These are phyloP conservation scores for Diaporthe ampelina DNA, from an alignment of 2,329 filamentous ascomycete genomes.

Conservation along the genomic window DNA sequence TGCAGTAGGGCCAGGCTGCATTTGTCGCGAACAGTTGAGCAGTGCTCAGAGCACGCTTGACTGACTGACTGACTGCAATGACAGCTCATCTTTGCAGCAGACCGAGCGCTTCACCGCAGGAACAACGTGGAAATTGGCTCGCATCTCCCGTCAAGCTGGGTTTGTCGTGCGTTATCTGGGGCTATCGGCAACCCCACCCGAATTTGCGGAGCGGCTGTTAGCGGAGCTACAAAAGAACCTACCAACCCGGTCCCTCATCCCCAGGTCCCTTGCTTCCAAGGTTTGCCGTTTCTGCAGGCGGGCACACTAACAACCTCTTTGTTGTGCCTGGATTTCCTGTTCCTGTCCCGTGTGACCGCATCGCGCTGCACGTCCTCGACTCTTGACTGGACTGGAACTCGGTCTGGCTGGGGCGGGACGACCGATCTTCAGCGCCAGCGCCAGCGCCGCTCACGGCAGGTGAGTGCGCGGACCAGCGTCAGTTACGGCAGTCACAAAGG, in stretches of 20 bases:
- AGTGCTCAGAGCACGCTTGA: not conserved
- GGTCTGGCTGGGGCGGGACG: slow-evolving; percentile 14
- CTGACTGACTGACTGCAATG: slow-evolving; percentile 13
- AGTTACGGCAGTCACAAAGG: slow-evolving; percentile 6
- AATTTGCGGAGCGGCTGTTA: slow-evolving; percentile 36
- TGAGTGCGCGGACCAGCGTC: slow-evolving; percentile 31
- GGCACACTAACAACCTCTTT: slow-evolving; percentile 22
- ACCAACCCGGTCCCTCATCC: not conserved
- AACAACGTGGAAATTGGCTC: slow-evolving; percentile 33
- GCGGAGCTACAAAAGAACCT: slow-evolving; percentile 36
- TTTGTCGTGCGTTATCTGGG: slow-evolving; percentile 30
- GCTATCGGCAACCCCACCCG: slow-evolving; percentile 21
- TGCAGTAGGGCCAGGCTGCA: not conserved
- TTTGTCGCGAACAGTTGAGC: not conserved
- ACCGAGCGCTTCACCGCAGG: slow-evolving; percentile 31
- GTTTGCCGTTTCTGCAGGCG: slow-evolving; percentile 28
- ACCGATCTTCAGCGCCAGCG: slow-evolving; percentile 28
- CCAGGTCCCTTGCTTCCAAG: slow-evolving; percentile 23
- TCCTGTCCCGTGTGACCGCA: slow-evolving; percentile 29
- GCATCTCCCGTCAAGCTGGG: slow-evolving; percentile 31
- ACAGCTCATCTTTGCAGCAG: slow-evolving; percentile 36
- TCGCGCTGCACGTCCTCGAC: slow-evolving; percentile 15
- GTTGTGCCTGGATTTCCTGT: slow-evolving; percentile 25
- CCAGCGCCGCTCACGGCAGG: slow-evolving; percentile 30
- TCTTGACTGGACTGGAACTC: slow-evolving; percentile 24